Evolutionary conservation across 306 rosid species (phyloP), one percentile per base, ranked within the genome.

Genomic region (Luffa acutangula): DNA sequence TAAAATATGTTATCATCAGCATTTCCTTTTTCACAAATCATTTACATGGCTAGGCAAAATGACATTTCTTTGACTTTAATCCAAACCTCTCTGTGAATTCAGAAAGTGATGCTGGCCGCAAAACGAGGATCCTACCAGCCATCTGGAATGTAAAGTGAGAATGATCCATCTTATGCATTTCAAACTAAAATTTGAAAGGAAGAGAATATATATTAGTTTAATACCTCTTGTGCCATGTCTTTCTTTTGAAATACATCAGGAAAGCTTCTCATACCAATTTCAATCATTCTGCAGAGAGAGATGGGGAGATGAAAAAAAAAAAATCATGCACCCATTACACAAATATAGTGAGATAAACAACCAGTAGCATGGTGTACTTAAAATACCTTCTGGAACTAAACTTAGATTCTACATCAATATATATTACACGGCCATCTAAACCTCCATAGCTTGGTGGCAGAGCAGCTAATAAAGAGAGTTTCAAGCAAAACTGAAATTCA

Each of bases 181-280:
- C 12, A 70, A 71, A 59, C 39, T 18, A 43, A 49, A 65, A 76
- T 43, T 49, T 36, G 9, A 36, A 82, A 51, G 31, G 36, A 62
- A 14, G 31, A 52, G 51, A 79, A 46, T 42, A 25, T 49, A 25
- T 65, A 81, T 52, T 25, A 75, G 67, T 77, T 63, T 21, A 85
- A 83, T 81, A 92, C 98, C 93, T 92, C 93, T 85, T 91, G 86
- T 43, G 93, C 97, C 97, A 89, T 87, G 83, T 94, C 97, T 82
- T 87, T 91, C 80, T 33, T 87, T 75, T 62, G 87, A 87, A 94
- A 94, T 87, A 94, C 81, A 74, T 92, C 96, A 12, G 98, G 97
- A 81, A 92, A 92, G 82, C 96, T 91, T 73, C 88, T 82, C 9
- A 82, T 82, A 59, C 97, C 97, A 80, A 94, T 94, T 87, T 94